Conservation (phyloP, 1,284 basidiomycete species). For the Anthracocystis walkeri region DNA sequence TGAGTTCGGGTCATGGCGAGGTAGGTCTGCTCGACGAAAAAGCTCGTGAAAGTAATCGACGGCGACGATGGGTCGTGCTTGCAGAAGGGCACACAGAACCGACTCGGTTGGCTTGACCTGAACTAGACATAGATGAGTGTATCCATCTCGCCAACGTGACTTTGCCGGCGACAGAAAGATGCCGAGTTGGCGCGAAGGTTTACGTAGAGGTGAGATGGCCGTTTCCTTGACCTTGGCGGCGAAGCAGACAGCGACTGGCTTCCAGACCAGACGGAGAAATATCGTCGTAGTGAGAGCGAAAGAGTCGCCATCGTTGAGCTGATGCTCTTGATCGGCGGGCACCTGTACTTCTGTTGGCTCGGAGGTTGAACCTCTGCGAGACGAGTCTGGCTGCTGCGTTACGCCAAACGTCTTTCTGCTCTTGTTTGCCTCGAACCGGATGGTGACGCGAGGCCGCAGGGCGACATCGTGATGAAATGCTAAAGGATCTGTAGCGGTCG, state of each 20-base stretch:
- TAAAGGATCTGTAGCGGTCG: conserved; percentile 15
- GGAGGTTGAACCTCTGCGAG: conserved; percentile 1
- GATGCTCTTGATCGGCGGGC: conserved; percentile 27
- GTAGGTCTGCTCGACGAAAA: conserved; percentile 35
- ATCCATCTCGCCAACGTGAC: conserved; percentile 44
- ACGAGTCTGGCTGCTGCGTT: conserved; percentile 6
- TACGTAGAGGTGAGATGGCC: conserved; percentile 25
- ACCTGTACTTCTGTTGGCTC: conserved; percentile 33
- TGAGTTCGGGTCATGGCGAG: conserved; percentile 37
- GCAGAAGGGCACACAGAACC: conserved; percentile 38
- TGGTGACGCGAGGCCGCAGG: conserved; percentile 42
- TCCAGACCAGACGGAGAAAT: conserved; percentile 44
- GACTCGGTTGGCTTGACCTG: conserved; percentile 50
- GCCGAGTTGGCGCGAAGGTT: conserved; percentile 25
- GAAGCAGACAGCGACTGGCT: conserved; percentile 43
- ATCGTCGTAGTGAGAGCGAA: conserved; percentile 53
- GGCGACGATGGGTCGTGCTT: conserved; percentile 41
- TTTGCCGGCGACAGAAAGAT: conserved; percentile 46
- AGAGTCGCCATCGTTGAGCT: conserved; percentile 32
- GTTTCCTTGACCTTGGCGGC: conserved; percentile 39
- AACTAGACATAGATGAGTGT: conserved; percentile 45
- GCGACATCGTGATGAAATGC: conserved; percentile 24
- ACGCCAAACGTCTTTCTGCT: conserved; percentile 44
- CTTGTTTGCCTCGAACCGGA: conserved; percentile 54
- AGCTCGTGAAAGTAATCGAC: conserved; percentile 49